Base-by-base conservation (phyloP, 306 rosid genomes). In the Senna tora region DNA sequence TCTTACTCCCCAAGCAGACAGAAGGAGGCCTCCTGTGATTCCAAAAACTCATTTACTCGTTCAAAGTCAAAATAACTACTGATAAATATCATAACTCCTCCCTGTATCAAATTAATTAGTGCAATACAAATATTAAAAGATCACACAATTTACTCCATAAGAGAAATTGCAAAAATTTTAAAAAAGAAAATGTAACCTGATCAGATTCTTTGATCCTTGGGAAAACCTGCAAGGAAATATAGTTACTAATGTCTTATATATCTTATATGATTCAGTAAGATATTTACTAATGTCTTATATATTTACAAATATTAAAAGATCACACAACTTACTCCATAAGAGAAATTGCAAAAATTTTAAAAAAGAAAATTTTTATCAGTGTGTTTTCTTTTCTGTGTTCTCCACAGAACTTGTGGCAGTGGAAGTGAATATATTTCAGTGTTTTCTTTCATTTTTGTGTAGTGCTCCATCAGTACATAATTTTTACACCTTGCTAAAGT, bases 1-100 rank as follows among this genome's bases (percentile, higher is more conserved):
- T 65, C 98, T 86, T 83, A 93, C 98, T 93, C 98, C 34, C 96
- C 93, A 83, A 93, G 90, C 45, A 91, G 85, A 76, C 98, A 93
- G 71, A 91, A 93, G 36, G 97, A 91, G 57, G 98, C 91, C 53
- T 87, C 80, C 75, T 89, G 91, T 6, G 90, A 80, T 89, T 89
- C 90, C 50, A 93, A 84, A 82, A 91, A 93, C 69, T 91, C 89
- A n/a, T 97, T 84, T 72, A 93, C 52, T 75, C 96, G 88, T 75
- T 90, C 81, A 71, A 87, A 93, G 77, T 93, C 96, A 19, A 91
- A 87, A 89, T 91, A 93, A 20, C 94, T 89, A 81, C 88, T 93
- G 70, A 84, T 84, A 77, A 91, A 93, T 73, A 93, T 61, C 97
- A 93, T 91, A 36, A 73, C 76, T 56, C 98, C 97, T 32, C 97